Conservation (phyloP, 1,139 yeast genomes). For the Nadsonia commutata region DNA sequence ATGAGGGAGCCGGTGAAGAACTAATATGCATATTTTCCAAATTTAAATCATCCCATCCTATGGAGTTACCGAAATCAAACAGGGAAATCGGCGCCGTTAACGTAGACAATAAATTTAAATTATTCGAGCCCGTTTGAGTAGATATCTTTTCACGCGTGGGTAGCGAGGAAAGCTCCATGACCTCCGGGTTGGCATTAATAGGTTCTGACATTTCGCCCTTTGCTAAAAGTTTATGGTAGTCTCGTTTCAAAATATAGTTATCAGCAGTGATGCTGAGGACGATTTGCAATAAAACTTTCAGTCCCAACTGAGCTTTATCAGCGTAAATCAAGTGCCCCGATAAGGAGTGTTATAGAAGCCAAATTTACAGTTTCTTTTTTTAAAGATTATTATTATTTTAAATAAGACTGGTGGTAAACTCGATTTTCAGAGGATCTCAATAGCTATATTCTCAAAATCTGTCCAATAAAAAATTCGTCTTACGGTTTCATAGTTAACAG, state of each 20-base stretch:
- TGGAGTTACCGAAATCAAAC: slow-evolving; percentile 3
- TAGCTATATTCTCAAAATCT: too few relatives aligned
- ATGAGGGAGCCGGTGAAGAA: neutral
- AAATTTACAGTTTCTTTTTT: too few relatives aligned
- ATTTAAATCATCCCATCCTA: slow-evolving; percentile 3
- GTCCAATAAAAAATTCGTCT: too few relatives aligned
- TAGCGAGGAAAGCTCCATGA: slow-evolving; percentile 57
- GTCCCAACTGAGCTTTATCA: neutral
- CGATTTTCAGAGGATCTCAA: too few relatives aligned
- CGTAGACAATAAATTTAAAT: slow-evolving; percentile 1
- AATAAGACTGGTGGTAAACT: too few relatives aligned
- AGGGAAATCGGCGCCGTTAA: slow-evolving; percentile 4
- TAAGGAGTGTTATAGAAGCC: too few relatives aligned
- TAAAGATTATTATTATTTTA: too few relatives aligned
- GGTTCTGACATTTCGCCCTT: slow-evolving; percentile 53
- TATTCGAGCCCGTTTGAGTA: neutral
- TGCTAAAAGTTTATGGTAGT: too few relatives aligned
- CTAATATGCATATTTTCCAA: slow-evolving; percentile 8
- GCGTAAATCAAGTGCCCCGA: neutral
- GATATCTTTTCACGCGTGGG: slow-evolving; percentile 44
- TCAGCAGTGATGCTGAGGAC: neutral
- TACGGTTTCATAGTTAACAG: too few relatives aligned
- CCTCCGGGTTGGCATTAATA: slow-evolving; percentile 84
- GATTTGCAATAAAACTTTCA: neutral
- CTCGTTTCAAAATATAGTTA: too few relatives aligned